phyloP scores from a whole-genome alignment of 192 early-diverging fungal species.

The Mortierella claussenii region DNA sequence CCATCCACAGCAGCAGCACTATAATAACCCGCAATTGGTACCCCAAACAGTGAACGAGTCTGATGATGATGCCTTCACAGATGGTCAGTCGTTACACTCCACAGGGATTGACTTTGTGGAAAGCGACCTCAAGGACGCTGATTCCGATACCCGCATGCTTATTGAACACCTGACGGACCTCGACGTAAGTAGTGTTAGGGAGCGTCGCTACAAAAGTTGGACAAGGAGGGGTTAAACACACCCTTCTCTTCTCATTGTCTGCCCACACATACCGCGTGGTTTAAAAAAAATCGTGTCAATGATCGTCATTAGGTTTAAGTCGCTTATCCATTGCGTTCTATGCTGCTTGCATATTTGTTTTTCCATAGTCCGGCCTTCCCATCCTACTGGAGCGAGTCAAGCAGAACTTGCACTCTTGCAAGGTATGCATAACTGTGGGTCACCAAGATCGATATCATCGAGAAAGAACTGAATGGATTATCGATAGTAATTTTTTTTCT shows the following conservation, averaged over 20 bases:
- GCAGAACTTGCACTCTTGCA: slow-evolving; percentile 71
- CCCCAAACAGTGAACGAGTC: slow-evolving; percentile 23
- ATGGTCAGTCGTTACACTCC: slow-evolving; percentile 23
- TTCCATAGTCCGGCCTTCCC: slow-evolving; percentile 69
- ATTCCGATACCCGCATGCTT: slow-evolving; percentile 38
- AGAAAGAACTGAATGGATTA: not conserved
- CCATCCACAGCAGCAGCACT: slow-evolving; percentile 2
- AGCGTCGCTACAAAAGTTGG: too few species aligned
- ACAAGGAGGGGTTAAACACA: too few species aligned
- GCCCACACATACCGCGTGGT: too few species aligned
- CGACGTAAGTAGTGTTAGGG: slow-evolving; percentile 54
- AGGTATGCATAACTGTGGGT: slow-evolving; percentile 62
- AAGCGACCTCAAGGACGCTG: slow-evolving; percentile 32
- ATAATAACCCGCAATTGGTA: slow-evolving; percentile 7
- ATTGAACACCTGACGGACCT: slow-evolving; percentile 53
- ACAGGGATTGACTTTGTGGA: slow-evolving; percentile 27
- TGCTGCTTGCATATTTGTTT: slow-evolving; percentile 4
- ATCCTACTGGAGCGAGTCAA: slow-evolving; percentile 77
- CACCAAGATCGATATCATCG: too few species aligned
- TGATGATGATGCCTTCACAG: slow-evolving; percentile 43
- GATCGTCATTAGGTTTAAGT: too few species aligned
- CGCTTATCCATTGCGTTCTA: too few species aligned
- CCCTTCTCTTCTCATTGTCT: too few species aligned
- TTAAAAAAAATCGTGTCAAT: too few species aligned
- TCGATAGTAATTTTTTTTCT: not conserved